Evolutionary conservation across 441 rosid species (phyloP).

Genomic region (Theobroma grandiflorum): DNA sequence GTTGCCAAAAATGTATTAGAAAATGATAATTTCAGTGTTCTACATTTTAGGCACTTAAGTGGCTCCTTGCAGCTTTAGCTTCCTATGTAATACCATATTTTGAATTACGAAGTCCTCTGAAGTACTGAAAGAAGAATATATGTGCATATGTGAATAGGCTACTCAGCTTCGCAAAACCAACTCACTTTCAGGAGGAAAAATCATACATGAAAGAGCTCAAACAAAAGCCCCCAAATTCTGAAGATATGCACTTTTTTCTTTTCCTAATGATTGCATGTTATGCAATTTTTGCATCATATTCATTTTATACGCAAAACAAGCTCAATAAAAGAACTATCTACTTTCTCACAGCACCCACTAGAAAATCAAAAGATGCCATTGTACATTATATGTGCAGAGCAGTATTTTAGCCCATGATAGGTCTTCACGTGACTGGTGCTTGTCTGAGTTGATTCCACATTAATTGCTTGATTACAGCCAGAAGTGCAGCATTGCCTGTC

Average conservation of each 20-base stretch:
- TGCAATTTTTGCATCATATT: neutral
- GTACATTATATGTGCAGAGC: neutral
- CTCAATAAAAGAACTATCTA: constrained; percentile 19
- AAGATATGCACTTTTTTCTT: neutral
- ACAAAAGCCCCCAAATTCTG: neutral
- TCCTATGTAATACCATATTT: neutral
- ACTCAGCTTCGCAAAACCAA: constrained; percentile 6
- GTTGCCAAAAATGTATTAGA: neutral
- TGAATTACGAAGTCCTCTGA: neutral
- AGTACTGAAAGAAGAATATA: neutral
- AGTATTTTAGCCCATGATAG: neutral
- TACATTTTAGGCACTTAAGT: neutral
- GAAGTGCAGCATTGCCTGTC: constrained; percentile 86
- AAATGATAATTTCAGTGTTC: neutral
- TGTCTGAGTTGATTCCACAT: constrained; percentile 16
- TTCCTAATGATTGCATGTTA: neutral
- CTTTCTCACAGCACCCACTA: neutral
- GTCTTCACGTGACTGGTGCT: neutral
- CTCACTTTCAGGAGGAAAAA: neutral
- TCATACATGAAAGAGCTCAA: constrained; percentile 14
- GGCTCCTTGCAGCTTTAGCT: neutral
- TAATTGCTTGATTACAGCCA: constrained; percentile 58
- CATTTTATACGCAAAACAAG: neutral
- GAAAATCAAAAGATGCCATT: neutral
- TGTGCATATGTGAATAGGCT: neutral